Percentiles rank a stretch among this genome's conserved stretches.
These are phyloP conservation scores for Fusarium coffeatum DNA, from an alignment of 2,329 filamentous ascomycete species.

Conservation along the genomic window DNA sequence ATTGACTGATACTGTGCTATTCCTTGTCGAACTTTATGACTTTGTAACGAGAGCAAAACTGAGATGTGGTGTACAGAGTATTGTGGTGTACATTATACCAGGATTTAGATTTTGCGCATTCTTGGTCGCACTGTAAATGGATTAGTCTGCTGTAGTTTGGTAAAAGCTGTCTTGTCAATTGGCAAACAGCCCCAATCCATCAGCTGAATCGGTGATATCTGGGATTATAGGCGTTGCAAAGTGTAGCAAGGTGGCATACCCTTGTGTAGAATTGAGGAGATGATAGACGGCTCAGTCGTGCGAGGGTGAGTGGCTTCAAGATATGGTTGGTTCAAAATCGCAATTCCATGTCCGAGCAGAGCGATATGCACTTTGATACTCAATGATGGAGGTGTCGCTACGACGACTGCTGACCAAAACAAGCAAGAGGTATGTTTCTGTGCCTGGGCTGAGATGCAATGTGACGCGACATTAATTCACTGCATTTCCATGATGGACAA, in stretches of 20 bases:
- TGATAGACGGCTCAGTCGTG: constrained; percentile 18
- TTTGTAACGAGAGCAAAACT: constrained; percentile 19
- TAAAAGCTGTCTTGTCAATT: constrained; percentile 27
- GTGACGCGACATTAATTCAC: constrained; percentile 18
- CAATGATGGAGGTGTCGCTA: constrained; percentile 6
- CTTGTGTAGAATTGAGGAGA: constrained; percentile 32
- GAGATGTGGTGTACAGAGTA: constrained; percentile 23
- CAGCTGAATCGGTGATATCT: constrained; percentile 39
- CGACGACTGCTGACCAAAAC: constrained; percentile 10
- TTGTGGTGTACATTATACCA: constrained; percentile 30
- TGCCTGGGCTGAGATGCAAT: constrained; percentile 34
- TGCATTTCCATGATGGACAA: constrained; percentile 3
- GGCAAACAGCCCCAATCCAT: constrained; percentile 21
- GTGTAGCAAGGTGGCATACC: constrained; percentile 20
- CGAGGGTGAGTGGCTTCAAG: constrained; percentile 34
- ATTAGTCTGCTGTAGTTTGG: constrained; percentile 32
- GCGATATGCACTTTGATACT: constrained; percentile 6
- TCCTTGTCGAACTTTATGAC: constrained; percentile 29
- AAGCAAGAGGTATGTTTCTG: constrained; percentile 22
- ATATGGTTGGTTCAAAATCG: constrained; percentile 34
- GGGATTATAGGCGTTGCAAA: neutral
- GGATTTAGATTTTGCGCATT: constrained; percentile 43
- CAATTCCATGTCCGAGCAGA: constrained; percentile 1
- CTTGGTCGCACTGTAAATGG: constrained; percentile 43
- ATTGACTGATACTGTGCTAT: constrained; percentile 26